Evolutionary conservation across 2,329 filamentous ascomycete species (phyloP).

Genomic region (Trichoderma sp.): DNA sequence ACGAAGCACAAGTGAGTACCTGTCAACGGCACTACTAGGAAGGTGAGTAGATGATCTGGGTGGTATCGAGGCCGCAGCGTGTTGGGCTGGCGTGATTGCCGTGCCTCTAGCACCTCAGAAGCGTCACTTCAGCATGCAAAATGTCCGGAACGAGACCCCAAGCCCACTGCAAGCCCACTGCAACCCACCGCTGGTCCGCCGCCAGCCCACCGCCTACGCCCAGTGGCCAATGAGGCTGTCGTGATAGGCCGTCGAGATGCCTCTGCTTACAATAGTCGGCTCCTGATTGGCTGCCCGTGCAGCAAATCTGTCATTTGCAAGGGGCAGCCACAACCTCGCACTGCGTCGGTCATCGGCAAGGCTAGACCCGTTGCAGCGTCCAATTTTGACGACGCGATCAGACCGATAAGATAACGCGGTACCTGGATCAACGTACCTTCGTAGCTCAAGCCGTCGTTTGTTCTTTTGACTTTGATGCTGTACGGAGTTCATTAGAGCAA

Average conservation of each 20-base stretch:
- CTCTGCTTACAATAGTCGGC: conserved; percentile 22
- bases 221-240: conserved; percentile 5
- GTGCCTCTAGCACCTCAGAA: not conserved
- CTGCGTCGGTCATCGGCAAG: conserved; percentile 25
- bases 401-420: conserved; percentile 19
- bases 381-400: not conserved
- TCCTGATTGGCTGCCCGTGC: not conserved
- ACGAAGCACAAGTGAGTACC: not conserved
- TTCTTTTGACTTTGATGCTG: not conserved
- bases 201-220: not conserved
- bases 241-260: not conserved
- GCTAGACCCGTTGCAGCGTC: conserved; percentile 23
- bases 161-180: conserved; percentile 7
- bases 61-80: conserved; percentile 9
- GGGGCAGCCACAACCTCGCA: conserved; percentile 20
- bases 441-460: not conserved
- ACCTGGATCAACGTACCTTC: not conserved
- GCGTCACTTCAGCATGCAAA: conserved; percentile 19
- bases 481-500: not conserved
- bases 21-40: not conserved
- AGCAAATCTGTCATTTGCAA: conserved; percentile 16
- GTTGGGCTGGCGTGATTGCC: conserved; percentile 5
- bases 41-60: not conserved
- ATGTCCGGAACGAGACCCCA: conserved; percentile 2
- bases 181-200: conserved; percentile 7